phyloP scores from a whole-genome alignment of 805 yeast species.

The Candida jianshihensis region DNA sequence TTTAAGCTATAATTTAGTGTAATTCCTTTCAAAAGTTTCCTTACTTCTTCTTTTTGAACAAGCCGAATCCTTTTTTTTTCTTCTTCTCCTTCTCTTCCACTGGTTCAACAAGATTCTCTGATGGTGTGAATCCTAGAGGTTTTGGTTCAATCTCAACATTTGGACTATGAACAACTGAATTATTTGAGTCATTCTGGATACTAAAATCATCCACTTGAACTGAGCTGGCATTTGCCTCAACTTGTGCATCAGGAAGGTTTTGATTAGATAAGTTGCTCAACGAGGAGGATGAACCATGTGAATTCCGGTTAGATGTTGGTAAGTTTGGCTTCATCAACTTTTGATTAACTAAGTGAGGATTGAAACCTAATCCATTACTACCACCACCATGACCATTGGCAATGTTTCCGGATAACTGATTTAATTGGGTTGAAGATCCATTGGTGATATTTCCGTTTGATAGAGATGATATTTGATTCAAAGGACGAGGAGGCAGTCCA shows the following conservation, averaged over 20 bases:
- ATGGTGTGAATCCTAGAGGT: neutral
- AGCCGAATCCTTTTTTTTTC: constrained; percentile 17
- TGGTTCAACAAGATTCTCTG: too few relatives aligned
- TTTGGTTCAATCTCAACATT: neutral
- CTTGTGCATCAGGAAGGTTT: neutral
- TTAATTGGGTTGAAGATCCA: neutral
- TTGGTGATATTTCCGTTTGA: neutral
- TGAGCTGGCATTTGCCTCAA: too few relatives aligned
- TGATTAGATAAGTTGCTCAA: neutral
- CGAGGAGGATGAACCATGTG: constrained; percentile 3
- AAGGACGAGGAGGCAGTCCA: constrained; percentile 2
- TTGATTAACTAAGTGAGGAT: constrained; percentile 1
- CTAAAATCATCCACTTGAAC: too few relatives aligned
- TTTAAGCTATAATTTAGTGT: too few relatives aligned
- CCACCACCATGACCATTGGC: neutral
- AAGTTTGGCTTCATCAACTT: neutral
- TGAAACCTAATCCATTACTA: constrained; percentile 1
- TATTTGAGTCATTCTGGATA: too few relatives aligned
- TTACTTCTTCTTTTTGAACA: constrained; percentile 11
- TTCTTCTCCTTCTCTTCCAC: constrained; percentile 7
- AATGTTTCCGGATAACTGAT: neutral
- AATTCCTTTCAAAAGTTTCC: neutral
- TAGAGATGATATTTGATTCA: neutral
- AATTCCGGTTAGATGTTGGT: neutral
- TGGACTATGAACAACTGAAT: constrained; percentile 7